Evolutionary conservation across 169 alveolate species (phyloP), one percentile per base, ranked within the genome.

Genomic region (Prorocentrum cordatum): DNA sequence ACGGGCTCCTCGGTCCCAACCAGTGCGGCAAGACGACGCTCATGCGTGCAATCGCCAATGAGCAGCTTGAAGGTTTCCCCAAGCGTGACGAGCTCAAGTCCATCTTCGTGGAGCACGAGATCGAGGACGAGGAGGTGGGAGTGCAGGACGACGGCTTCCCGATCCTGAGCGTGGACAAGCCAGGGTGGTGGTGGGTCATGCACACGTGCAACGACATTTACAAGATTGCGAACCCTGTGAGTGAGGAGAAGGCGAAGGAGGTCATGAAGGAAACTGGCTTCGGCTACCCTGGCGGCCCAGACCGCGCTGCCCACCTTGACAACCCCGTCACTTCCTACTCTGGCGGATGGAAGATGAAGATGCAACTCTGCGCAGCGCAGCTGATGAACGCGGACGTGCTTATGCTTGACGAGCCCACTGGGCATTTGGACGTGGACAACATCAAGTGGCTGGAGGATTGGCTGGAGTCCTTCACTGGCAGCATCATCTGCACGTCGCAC

Each of bases 31-130:
- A 84, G 92, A 84, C 92, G 42, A 84, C 92, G 14, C 31, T 84
- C 59, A 84, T 84, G 92, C 92, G 92, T 29, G 92, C 92, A 83
- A 84, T 84, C 50, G 80, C 92, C 84, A 67, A 70, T 47, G 92
- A 84, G 47, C 80, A 84, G 84, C 61, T 84, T 45, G 92, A 84
- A 45, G 92, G 92, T 73, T 84, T 84, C 84, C 92, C 92, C 59
- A 84, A 84, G 92, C 83, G 92, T 0, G 83, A 67, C 50, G 92
- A 84, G 84, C 58, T 84, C 45, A 68, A 64, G 64, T 47, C 71
- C 3, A 80, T 84, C 75, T 84, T 84, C 66, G 92, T 84, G 50
- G 92, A 84, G 92, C 92, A 84, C 75, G 92, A 84, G 84, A 68
- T 84, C 50, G 92, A 84, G 36, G 92, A 84, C 20, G 83, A 68